phyloP scores from a whole-genome alignment of 2,329 filamentous ascomycete genomes.

The Juglanconis juglandina region DNA sequence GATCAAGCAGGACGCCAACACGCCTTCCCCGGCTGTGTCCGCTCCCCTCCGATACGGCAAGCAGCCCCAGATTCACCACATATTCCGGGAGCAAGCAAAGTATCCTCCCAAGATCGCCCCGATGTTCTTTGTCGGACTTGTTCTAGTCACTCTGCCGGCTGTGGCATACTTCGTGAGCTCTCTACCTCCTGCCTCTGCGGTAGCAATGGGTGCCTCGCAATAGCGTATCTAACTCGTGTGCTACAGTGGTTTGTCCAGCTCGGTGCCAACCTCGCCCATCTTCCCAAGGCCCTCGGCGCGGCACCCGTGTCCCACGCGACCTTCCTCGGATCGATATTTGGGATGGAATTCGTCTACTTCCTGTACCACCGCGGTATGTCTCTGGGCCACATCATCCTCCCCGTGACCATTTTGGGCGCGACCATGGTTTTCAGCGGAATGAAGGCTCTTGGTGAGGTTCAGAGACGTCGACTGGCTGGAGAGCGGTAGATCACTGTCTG shows the following conservation, averaged over 20 bases:
- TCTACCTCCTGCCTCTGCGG: not conserved
- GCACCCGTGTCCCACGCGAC: conserved; percentile 77
- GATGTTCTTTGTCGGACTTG: conserved; percentile 65
- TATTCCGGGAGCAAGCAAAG: conserved; percentile 75
- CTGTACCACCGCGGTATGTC: conserved; percentile 92
- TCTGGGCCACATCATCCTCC: conserved; percentile 82
- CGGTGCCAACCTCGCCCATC: conserved; percentile 78
- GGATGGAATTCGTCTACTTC: conserved; percentile 90
- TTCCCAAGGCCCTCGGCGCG: conserved; percentile 68
- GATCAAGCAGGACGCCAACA: conserved; percentile 60
- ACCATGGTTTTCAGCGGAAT: conserved; percentile 83
- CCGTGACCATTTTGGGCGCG: conserved; percentile 62
- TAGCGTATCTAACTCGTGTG: conserved; percentile 9
- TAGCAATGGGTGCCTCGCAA: not conserved
- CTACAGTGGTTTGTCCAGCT: conserved; percentile 68
- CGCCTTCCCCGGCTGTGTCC: conserved; percentile 58
- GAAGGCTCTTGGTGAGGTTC: conserved; percentile 88
- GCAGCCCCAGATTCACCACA: conserved; percentile 82
- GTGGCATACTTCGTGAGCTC: conserved; percentile 65
- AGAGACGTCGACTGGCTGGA: conserved; percentile 78
- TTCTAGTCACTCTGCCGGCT: conserved; percentile 71
- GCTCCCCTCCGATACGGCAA: conserved; percentile 79
- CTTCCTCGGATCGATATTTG: conserved; percentile 83
- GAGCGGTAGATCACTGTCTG: conserved; percentile 43
- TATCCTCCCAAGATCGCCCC: conserved; percentile 80